A percentile compares a stretch with the other conserved stretches of the same genome.
Evolutionary conservation across 2,329 filamentous ascomycete genomes (phyloP).

Genomic region (Fusarium sacchari): DNA sequence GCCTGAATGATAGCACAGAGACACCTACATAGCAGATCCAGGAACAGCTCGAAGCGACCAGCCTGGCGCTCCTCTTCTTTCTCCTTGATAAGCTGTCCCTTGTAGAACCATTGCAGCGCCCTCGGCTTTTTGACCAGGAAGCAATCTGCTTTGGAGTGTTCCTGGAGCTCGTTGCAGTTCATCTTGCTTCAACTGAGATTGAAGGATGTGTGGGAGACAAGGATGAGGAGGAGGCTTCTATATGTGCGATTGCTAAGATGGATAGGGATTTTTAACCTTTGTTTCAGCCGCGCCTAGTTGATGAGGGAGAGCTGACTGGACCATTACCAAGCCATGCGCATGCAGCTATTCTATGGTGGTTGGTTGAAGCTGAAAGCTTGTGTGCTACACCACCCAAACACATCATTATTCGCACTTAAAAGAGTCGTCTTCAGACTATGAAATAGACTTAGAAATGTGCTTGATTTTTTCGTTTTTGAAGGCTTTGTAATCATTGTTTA

Average conservation of each 20-base stretch:
- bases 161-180: constrained; percentile 53
- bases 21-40: constrained; percentile 57
- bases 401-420: not conserved
- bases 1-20: not conserved
- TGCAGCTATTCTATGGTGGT: constrained; percentile 14
- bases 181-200: constrained; percentile 33
- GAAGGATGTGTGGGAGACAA: not conserved
- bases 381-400: not conserved
- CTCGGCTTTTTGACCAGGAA: constrained; percentile 51
- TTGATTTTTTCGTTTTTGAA: too few species aligned
- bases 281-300: constrained; percentile 12
- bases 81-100: constrained; percentile 53
- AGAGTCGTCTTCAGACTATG: not conserved
- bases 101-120: constrained; percentile 58
- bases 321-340: constrained; percentile 35
- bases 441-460: not conserved
- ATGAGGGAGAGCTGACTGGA: constrained; percentile 33
- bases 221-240: constrained; percentile 1
- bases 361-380: not conserved
- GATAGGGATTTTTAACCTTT: not conserved
- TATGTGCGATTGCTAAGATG: not conserved
- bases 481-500: not conserved
- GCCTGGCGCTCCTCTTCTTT: constrained; percentile 57
- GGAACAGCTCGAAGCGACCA: constrained; percentile 60
- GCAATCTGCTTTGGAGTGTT: constrained; percentile 43